Base-by-base conservation (phyloP, 176 grass and related monocot species). In the Thalia dealbata region DNA sequence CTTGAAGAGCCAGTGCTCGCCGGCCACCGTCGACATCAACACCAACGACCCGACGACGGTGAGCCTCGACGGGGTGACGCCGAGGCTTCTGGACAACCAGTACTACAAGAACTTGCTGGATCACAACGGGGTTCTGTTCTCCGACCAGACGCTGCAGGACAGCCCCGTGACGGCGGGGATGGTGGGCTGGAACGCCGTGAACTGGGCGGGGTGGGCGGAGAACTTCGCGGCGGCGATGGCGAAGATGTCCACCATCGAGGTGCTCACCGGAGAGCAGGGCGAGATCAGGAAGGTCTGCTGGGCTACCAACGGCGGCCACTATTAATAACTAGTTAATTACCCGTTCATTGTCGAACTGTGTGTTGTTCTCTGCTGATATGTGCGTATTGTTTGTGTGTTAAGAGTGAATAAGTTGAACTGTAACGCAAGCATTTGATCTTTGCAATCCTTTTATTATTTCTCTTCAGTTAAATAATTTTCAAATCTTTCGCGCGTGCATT, bases 41-140 rank as follows among this genome's bases (percentile, higher is more conserved):
- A 46, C 51, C 42, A 63, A 54, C 23, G 80, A 79, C 72, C 61
- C 41, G 21, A 75, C 80, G 22, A 87, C 77, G 76, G 84, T 87
- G 72, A 56, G 63, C 35, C 84, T 87, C 66, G 71, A 87, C 35
- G 72, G 35, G 46, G 76, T 67, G 48, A 79, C 84, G n/a, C 80
- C 84, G 13, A 52, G 44, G 21, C 4, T 3, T 6, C 55, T 87
- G 26, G 84, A 87, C 65, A 87, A 79, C 76, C 66, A 82, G 67
- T 87, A 87, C 84, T 87, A 82, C 72, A 79, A 79, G 76, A 87
- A 87, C 72, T 10, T 87, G 66, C 32, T 87, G 22, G 6, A 14
- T 11, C 44, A 74, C 13, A 27, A 41, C n/a, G 84, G 81, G 24
- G 23, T 81, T 51, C 64, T 87, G 51, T 62, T 6, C n/a, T 82